A percentile compares a stretch with the other conserved stretches of the same genome.
phyloP scores from a whole-genome alignment of 164 flowering plant species.

The Umbilicus rupestris region DNA sequence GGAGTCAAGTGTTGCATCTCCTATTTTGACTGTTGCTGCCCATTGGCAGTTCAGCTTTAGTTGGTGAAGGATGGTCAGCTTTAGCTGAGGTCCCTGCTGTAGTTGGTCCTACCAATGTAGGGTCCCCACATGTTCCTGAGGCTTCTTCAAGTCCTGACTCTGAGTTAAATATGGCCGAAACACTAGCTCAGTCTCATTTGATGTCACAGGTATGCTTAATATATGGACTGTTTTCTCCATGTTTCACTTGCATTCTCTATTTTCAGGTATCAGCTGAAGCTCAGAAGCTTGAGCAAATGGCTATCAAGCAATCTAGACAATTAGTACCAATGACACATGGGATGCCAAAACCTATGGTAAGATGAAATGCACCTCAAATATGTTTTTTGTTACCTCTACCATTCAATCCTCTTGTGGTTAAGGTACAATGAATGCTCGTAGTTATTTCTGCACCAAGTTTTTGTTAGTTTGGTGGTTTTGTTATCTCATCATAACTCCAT shows the following conservation, averaged over 20 bases:
- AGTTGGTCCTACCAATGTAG: conserved; percentile 27
- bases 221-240: background rate
- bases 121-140: conserved; percentile 20
- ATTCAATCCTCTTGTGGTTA: too few relatives aligned
- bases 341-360: conserved; percentile 25
- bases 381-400: too few relatives aligned
- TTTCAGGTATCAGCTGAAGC: conserved; percentile 36
- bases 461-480: too few relatives aligned
- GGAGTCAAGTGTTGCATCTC: conserved; percentile 52
- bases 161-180: conserved; percentile 1
- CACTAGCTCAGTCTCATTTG: conserved; percentile 35
- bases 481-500: too few relatives aligned
- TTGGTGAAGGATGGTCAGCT: conserved; percentile 84
- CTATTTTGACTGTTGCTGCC: conserved; percentile 43
- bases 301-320: conserved; percentile 59
- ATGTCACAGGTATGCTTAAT: conserved; percentile 40
- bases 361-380: background rate
- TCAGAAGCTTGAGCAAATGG: conserved; percentile 70
- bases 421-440: too few relatives aligned
- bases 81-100: conserved; percentile 63
- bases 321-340: conserved; percentile 66
- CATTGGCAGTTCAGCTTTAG: conserved; percentile 44
- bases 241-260: background rate
- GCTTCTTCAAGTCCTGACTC: conserved; percentile 21
- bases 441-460: too few relatives aligned